Evolutionary conservation across 768 basidiomycete species (phyloP).

Genomic region (Tricholoma furcatifolium): DNA sequence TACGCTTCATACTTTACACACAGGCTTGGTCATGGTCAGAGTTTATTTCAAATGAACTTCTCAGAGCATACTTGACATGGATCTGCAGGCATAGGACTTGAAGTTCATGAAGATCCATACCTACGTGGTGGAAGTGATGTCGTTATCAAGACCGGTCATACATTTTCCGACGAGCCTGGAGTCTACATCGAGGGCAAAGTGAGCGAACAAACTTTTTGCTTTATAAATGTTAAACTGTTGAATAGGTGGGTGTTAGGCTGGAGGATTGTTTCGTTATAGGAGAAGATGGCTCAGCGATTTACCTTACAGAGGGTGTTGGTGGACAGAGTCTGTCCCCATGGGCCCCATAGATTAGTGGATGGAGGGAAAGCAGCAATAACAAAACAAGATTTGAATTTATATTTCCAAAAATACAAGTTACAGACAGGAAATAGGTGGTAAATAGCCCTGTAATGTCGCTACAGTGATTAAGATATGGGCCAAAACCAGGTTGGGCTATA

Average conservation of each 20-base stretch:
- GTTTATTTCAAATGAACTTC: background rate
- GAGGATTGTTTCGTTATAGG: slow-evolving; percentile 82
- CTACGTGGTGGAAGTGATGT: slow-evolving; percentile 67
- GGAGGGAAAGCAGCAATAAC: background rate
- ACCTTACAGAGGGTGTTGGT: slow-evolving; percentile 65
- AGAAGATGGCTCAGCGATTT: slow-evolving; percentile 48
- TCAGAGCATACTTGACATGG: slow-evolving; percentile 10
- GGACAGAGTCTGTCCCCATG: slow-evolving; percentile 50
- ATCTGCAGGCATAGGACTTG: slow-evolving; percentile 72
- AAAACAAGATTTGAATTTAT: background rate
- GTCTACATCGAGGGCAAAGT: slow-evolving; percentile 72
- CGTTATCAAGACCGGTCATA: slow-evolving; percentile 59
- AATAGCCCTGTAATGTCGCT: background rate
- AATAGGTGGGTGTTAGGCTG: slow-evolving; percentile 71
- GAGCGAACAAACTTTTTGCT: slow-evolving; percentile 10
- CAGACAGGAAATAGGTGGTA: slow-evolving; percentile 5
- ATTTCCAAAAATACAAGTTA: slow-evolving; percentile 8
- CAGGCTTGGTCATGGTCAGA: slow-evolving; percentile 73
- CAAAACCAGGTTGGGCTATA: slow-evolving; percentile 3
- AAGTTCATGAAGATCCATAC: slow-evolving; percentile 82
- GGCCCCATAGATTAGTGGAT: slow-evolving; percentile 29
- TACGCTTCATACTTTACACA: slow-evolving; percentile 73
- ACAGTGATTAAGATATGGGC: slow-evolving; percentile 3
- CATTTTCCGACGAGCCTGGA: slow-evolving; percentile 83
- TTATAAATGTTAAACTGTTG: slow-evolving; percentile 5